Evolutionary conservation across 352 stramenopile species (phyloP).

Genomic region (Phytopythium chamaehyphon): DNA sequence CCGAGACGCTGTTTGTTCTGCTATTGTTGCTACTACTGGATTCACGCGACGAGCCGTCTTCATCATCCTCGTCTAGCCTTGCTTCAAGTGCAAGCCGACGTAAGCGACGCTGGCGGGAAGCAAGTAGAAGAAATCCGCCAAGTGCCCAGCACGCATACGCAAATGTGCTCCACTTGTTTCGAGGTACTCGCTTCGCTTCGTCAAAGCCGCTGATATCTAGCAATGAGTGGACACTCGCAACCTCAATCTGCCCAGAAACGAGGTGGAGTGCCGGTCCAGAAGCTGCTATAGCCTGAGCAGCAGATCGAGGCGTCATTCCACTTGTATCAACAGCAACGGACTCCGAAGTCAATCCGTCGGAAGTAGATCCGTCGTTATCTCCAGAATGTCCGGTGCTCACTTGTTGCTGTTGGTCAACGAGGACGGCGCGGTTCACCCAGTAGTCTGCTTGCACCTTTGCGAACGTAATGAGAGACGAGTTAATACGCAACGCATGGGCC

Average conservation of each 20-base stretch:
- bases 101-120: constrained; percentile 20
- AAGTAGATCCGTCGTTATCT: background rate
- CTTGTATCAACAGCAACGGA: background rate
- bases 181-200: constrained; percentile 51
- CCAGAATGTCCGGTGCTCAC: background rate
- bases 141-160: constrained; percentile 59
- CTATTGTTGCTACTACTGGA: constrained; percentile 1
- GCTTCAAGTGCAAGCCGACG: constrained; percentile 5
- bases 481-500: constrained; percentile 53
- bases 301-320: constrained; percentile 1
- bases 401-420: constrained; percentile 13
- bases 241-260: constrained; percentile 17
- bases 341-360: background rate
- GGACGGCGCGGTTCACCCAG: constrained; percentile 51
- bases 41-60: constrained; percentile 1
- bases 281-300: background rate
- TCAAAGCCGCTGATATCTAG: constrained; percentile 64
- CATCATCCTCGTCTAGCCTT: constrained; percentile 39
- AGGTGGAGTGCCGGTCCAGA: constrained; percentile 1
- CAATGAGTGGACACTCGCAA: constrained; percentile 65
- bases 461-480: constrained; percentile 80
- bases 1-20: constrained; percentile 6
- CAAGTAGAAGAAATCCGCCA: constrained; percentile 43
- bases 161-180: constrained; percentile 78
- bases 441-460: constrained; percentile 78